Evolutionary conservation across 2,329 filamentous ascomycete genomes (phyloP).

Genomic region (Aplosporella prunicola): DNA sequence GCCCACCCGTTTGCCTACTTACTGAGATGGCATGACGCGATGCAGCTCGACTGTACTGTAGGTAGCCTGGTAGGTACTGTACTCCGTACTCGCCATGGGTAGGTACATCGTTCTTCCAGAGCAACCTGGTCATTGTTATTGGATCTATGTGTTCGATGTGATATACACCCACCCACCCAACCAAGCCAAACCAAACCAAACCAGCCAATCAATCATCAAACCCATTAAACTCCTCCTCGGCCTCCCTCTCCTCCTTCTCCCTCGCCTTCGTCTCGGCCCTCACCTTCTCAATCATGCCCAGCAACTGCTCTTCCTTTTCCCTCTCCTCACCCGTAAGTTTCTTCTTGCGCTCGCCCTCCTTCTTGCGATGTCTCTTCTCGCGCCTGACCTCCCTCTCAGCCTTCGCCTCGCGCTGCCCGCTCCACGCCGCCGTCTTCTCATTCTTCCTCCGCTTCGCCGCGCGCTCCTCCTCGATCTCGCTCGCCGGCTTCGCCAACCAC

Average conservation of each 20-base stretch:
- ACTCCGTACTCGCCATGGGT: too few relatives aligned
- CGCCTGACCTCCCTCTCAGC: constrained; percentile 22
- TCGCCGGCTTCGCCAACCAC: constrained; percentile 18
- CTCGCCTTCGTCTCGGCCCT: constrained; percentile 15
- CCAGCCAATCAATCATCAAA: constrained; percentile 10
- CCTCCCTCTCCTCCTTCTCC: constrained; percentile 17
- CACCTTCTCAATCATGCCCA: constrained; percentile 20
- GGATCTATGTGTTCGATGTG: too few relatives aligned
- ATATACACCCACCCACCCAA: too few relatives aligned
- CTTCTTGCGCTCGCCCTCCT: constrained; percentile 13
- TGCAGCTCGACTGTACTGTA: too few relatives aligned
- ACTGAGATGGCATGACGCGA: too few relatives aligned
- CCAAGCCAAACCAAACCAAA: too few relatives aligned
- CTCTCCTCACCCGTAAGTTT: constrained; percentile 27
- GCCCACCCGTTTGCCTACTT: too few relatives aligned
- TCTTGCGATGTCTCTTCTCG: constrained; percentile 24
- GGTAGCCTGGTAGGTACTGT: too few relatives aligned
- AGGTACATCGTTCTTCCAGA: too few relatives aligned
- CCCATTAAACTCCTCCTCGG: constrained; percentile 23
- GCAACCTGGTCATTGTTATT: too few relatives aligned
- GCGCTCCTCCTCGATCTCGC: constrained; percentile 8
- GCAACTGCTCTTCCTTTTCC: constrained; percentile 17
- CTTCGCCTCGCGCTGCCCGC: constrained; percentile 26
- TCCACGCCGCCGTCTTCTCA: constrained; percentile 25
- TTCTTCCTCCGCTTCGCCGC: constrained; percentile 14